Base-by-base conservation (phyloP, 495 filamentous ascomycete genomes). In the Trichocladium antarcticum region DNA sequence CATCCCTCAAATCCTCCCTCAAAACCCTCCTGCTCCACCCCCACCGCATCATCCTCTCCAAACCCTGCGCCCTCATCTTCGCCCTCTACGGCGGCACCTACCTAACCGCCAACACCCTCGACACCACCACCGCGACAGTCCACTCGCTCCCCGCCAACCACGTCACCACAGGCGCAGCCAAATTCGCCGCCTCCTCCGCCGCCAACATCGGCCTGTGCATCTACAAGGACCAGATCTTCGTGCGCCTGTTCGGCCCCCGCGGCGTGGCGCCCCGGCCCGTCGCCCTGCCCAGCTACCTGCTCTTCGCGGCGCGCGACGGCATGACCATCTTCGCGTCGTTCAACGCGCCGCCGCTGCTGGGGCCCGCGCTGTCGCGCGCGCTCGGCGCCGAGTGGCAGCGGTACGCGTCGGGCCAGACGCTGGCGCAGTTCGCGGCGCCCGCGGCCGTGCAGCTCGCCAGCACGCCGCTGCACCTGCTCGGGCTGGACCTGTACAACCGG, bases 241-340 rank as follows among this genome's bases (percentile, higher is more conserved):
- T 87, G 0, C 75, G 77, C 47, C 73, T 95, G 48, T 97, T 95
- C 65, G 87, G 87, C 6, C 73, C 79, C 56, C 57, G 1, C 69
- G 69, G 22, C 68, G 57, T 2, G 56, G 62, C 0, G 56, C 65
- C 0, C 72, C 71, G 0, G 6, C 71, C 78, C 31, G 77, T 83
- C 12, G 71, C 78, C 1, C 58, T 71, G 43, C 73, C 75, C 11
- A 84, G 83, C 27, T 94, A 89, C 66, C 57, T 71, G 0, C 78
- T 96, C 49, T 97, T 96, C 73, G 80, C 85, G 9, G 59, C 80
- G 44, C 79, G 92, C 55, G 90, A 97, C 68, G 87, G 83, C 63
- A 66, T 95, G 51, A 96, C 90, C 16, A 87, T 97, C 64, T 94
- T 94, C 67, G 88, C 84, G 20, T 87, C 81, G 34, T 97, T 97